Percentiles rank a stretch among this genome's conserved stretches.
Evolutionary conservation across 2,329 filamentous ascomycete species (phyloP).

Genomic region (Colletotrichum chrysophilum): DNA sequence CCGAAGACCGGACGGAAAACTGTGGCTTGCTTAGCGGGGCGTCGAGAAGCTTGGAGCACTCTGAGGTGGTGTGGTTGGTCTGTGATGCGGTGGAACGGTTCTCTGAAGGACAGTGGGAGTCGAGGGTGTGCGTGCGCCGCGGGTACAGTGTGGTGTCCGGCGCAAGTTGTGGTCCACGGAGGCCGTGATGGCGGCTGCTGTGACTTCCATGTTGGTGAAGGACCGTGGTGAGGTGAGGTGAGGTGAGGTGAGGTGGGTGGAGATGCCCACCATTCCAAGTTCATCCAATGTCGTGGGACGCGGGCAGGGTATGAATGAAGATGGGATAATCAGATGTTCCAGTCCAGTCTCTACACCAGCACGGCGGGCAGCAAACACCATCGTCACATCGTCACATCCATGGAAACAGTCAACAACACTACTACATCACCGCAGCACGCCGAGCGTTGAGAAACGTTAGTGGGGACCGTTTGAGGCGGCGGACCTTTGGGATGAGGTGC

Average conservation of each 20-base stretch:
- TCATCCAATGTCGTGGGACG: neutral
- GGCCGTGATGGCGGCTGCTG: neutral
- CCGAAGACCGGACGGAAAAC: conserved; percentile 23
- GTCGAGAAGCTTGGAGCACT: neutral
- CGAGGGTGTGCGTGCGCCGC: neutral
- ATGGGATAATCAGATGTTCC: neutral
- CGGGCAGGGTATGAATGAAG: neutral
- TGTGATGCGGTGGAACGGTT: neutral
- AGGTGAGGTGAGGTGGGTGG: neutral
- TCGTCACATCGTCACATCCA: neutral
- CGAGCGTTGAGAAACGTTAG: neutral
- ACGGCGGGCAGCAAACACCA: neutral
- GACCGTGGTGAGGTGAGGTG: neutral
- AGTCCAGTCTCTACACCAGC: neutral
- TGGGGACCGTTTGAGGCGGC: conserved; percentile 5
- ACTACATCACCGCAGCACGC: neutral
- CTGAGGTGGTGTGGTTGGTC: neutral
- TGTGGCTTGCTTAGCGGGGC: conserved; percentile 15
- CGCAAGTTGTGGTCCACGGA: neutral
- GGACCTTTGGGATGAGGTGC: neutral
- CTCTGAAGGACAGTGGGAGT: neutral
- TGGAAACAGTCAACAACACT: neutral
- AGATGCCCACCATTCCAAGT: neutral
- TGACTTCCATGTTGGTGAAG: neutral
- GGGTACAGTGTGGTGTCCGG: neutral